These are phyloP conservation scores for Populus pruinosa DNA, from an alignment of 345 rosid species.

Conservation along the genomic window DNA sequence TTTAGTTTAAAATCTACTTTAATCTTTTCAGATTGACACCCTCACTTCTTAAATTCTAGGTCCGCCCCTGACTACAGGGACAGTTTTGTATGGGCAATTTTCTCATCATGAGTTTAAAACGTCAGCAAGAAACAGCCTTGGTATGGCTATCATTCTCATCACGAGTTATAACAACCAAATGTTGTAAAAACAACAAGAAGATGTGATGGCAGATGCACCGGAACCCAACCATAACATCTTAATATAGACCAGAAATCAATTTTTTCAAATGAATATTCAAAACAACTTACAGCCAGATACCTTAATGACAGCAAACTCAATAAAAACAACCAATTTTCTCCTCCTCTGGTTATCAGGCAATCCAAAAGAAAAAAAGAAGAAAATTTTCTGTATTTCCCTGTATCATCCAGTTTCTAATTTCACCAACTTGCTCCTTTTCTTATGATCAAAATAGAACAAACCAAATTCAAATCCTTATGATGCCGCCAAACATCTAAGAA, in stretches of 20 bases:
- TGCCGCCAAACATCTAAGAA: neutral
- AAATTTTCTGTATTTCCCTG: neutral
- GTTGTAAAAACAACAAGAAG: neutral
- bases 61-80: neutral
- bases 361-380: too few species aligned
- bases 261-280: neutral
- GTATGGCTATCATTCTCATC: neutral
- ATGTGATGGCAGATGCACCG: neutral
- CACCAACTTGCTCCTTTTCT: neutral
- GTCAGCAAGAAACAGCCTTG: neutral
- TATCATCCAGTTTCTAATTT: neutral
- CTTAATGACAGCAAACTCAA: neutral
- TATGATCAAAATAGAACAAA: neutral
- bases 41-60: neutral
- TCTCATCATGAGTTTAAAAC: neutral
- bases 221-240: neutral
- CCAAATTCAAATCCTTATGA: neutral
- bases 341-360: neutral
- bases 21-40: too few species aligned
- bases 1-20: too few species aligned
- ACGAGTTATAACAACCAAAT: neutral
- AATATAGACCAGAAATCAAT: neutral
- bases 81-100: neutral
- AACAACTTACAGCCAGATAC: neutral
- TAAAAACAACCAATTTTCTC: neutral